Percentiles rank a stretch among this genome's conserved stretches.
phyloP scores from a whole-genome alignment of 768 basidiomycete species.

The Calvatia gigantea region DNA sequence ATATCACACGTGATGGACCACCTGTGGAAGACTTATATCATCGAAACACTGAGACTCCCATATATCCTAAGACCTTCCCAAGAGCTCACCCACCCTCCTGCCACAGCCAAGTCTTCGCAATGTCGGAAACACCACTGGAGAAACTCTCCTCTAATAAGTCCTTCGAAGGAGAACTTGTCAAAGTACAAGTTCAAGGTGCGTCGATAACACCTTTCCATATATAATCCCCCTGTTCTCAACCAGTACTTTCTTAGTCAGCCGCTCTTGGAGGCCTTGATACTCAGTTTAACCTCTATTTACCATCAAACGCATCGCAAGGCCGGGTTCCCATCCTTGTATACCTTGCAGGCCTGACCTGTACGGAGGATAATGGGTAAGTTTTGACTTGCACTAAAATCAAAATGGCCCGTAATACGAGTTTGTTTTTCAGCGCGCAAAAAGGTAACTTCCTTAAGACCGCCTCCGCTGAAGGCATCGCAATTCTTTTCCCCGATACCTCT shows the following conservation, averaged over 20 bases:
- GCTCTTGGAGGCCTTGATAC: slow-evolving; percentile 68
- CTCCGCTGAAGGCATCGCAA: slow-evolving; percentile 78
- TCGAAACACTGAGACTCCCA: slow-evolving; percentile 1
- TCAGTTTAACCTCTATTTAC: slow-evolving; percentile 88
- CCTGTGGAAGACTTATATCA: slow-evolving; percentile 11
- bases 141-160: slow-evolving; percentile 74
- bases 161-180: slow-evolving; percentile 76
- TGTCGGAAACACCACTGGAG: slow-evolving; percentile 38
- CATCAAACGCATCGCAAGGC: slow-evolving; percentile 46
- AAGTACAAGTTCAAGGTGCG: slow-evolving; percentile 81
- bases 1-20: slow-evolving; percentile 10
- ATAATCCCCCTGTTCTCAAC: background rate
- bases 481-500: slow-evolving; percentile 95
- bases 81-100: background rate
- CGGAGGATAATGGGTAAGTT: slow-evolving; percentile 86
- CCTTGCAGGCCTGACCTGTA: slow-evolving; percentile 87
- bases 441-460: slow-evolving; percentile 90
- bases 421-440: slow-evolving; percentile 73
- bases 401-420: background rate
- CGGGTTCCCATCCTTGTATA: slow-evolving; percentile 75
- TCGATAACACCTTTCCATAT: background rate
- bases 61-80: slow-evolving; percentile 9
- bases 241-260: slow-evolving; percentile 46
- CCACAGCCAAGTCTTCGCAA: background rate
- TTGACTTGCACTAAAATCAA: background rate